These are phyloP conservation scores for Citrus unshiu DNA, from an alignment of 345 rosid genomes.

Conservation along the genomic window DNA sequence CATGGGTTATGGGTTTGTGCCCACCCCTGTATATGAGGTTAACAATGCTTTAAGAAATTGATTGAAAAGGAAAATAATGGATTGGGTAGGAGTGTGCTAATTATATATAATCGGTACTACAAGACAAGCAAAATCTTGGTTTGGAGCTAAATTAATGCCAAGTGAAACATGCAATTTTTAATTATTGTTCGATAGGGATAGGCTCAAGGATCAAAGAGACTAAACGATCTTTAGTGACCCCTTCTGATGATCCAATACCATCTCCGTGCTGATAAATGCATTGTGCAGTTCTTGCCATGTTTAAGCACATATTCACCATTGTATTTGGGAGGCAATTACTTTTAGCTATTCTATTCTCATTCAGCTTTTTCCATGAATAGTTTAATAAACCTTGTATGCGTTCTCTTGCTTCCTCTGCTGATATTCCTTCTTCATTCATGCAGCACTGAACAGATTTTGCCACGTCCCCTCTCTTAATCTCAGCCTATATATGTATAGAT, in stretches of 20 bases:
- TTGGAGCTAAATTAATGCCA: too few relatives aligned
- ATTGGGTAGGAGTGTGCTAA: too few relatives aligned
- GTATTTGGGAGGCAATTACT: not conserved
- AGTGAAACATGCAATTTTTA: too few relatives aligned
- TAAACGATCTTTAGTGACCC: slow-evolving; percentile 5
- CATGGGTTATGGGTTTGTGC: too few relatives aligned
- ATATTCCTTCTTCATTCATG: slow-evolving; percentile 8
- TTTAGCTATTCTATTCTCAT: not conserved
- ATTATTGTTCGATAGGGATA: not conserved
- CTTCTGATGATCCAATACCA: slow-evolving; percentile 12
- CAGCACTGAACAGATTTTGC: slow-evolving; percentile 7
- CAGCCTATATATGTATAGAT: not conserved
- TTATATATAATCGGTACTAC: too few relatives aligned
- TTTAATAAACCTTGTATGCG: not conserved
- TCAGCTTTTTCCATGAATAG: slow-evolving; percentile 4
- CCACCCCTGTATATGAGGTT: too few relatives aligned
- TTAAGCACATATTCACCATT: not conserved
- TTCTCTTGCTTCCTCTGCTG: slow-evolving; percentile 17
- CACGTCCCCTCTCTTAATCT: slow-evolving; percentile 16
- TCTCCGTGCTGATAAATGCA: slow-evolving; percentile 19
- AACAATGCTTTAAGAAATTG: too few relatives aligned
- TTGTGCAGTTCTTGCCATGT: slow-evolving; percentile 10
- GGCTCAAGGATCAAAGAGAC: not conserved
- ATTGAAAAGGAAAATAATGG: too few relatives aligned
- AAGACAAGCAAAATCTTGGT: too few relatives aligned